phyloP scores from a whole-genome alignment of 805 yeast species.

The Metschnikowia proteae region DNA sequence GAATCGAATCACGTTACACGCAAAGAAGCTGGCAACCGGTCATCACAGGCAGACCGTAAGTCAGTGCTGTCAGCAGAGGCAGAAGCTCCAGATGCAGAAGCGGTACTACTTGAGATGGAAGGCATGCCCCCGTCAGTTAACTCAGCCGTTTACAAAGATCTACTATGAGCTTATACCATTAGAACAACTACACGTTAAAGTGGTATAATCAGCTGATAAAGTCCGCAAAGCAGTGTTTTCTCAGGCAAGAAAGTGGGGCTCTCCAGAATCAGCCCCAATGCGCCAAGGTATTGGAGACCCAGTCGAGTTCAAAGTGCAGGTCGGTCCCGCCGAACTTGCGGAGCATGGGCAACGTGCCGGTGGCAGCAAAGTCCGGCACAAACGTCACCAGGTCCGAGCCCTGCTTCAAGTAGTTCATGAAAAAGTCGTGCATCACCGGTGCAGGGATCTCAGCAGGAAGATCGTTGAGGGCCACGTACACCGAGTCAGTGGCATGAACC shows the following conservation, averaged over 20 bases:
- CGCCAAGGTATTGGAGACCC: slow-evolving; percentile 32
- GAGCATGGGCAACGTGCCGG: slow-evolving; percentile 33
- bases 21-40: too few species aligned
- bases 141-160: too few species aligned
- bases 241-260: too few species aligned
- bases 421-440: slow-evolving; percentile 36
- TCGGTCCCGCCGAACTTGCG: slow-evolving; percentile 27
- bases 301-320: slow-evolving; percentile 33
- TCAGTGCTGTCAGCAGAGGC: too few species aligned
- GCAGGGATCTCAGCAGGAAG: slow-evolving; percentile 33
- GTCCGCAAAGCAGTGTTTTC: too few species aligned
- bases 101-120: too few species aligned
- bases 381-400: slow-evolving; percentile 18
- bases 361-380: slow-evolving; percentile 19
- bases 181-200: too few species aligned
- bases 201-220: not conserved
- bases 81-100: too few species aligned
- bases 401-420: slow-evolving; percentile 29
- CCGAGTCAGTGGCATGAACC: slow-evolving; percentile 6
- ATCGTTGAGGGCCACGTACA: slow-evolving; percentile 29
- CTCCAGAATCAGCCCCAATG: slow-evolving; percentile 9
- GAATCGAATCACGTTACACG: too few species aligned
- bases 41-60: too few species aligned
- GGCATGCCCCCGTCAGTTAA: too few species aligned
- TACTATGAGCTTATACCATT: too few species aligned